Percentiles rank a stretch among this genome's conserved stretches.
Evolutionary conservation across 129 eudicot genomes (phyloP).

Genomic region (Scalesia atractyloides): DNA sequence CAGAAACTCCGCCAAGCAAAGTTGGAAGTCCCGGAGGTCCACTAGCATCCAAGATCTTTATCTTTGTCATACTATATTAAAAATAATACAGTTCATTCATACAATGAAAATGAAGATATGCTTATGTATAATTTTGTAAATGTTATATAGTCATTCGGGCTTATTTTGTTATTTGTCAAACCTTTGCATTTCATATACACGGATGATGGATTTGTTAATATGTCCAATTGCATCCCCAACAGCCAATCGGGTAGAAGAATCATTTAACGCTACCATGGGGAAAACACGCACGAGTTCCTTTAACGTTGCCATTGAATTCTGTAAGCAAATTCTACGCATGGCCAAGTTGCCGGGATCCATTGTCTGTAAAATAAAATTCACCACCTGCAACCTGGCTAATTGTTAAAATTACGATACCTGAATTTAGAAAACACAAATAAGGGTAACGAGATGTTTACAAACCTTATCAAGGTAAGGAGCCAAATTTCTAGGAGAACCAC

Average conservation of each 20-base stretch:
- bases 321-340: conserved; percentile 87
- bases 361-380: conserved; percentile 81
- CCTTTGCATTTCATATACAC: conserved; percentile 95
- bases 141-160: background rate
- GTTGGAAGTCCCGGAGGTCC: conserved; percentile 98
- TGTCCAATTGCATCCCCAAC: conserved; percentile 95
- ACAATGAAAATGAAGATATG: conserved; percentile 5
- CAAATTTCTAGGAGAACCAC: conserved; percentile 93
- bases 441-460: conserved; percentile 29
- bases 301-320: conserved; percentile 70
- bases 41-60: conserved; percentile 94
- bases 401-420: conserved; percentile 42
- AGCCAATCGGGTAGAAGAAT: conserved; percentile 78
- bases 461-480: conserved; percentile 92
- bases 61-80: conserved; percentile 61
- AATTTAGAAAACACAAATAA: conserved; percentile 10
- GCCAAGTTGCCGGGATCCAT: conserved; percentile 88
- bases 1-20: conserved; percentile 77
- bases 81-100: conserved; percentile 7
- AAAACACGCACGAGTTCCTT: conserved; percentile 79
- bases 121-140: background rate
- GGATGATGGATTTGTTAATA: conserved; percentile 64
- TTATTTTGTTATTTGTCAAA: conserved; percentile 6
- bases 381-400: conserved; percentile 94
- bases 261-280: conserved; percentile 92